Conservation (phyloP, 2,329 filamentous ascomycete genomes). For the Fusarium sp. region DNA sequence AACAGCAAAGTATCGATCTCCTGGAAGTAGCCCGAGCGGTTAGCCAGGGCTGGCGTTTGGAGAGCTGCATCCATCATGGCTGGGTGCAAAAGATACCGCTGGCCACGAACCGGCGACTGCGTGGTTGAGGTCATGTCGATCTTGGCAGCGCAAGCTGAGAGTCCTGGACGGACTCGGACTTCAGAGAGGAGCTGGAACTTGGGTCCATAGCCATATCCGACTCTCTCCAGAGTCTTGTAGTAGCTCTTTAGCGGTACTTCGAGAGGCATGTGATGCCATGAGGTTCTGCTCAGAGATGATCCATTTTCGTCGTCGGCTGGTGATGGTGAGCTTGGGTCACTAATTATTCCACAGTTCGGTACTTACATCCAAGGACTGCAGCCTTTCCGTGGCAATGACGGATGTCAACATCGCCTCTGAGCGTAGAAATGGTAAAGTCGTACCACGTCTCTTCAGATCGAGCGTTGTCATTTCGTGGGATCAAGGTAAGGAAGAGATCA, state of each 20-base stretch:
- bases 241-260: constrained; percentile 40
- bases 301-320: background rate
- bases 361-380: constrained; percentile 34
- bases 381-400: constrained; percentile 38
- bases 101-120: constrained; percentile 34
- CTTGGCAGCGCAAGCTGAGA: constrained; percentile 38
- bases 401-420: constrained; percentile 41
- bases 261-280: constrained; percentile 41
- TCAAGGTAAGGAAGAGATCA: constrained; percentile 39
- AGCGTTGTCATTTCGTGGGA: constrained; percentile 31
- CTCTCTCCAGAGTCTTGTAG: constrained; percentile 39
- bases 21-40: constrained; percentile 39
- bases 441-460: constrained; percentile 38
- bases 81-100: constrained; percentile 39
- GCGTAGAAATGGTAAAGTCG: constrained; percentile 41
- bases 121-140: constrained; percentile 34
- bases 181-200: constrained; percentile 41
- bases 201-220: constrained; percentile 41
- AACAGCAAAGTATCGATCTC: constrained; percentile 40
- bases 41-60: constrained; percentile 38
- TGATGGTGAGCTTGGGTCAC: constrained; percentile 3
- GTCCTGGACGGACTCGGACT: constrained; percentile 36
- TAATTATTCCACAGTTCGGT: background rate
- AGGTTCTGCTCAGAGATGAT: constrained; percentile 22
- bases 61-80: constrained; percentile 43